A percentile compares a stretch with the other conserved stretches of the same genome.
phyloP scores from a whole-genome alignment of 495 filamentous ascomycete genomes.

The Ramalina peruviana region DNA sequence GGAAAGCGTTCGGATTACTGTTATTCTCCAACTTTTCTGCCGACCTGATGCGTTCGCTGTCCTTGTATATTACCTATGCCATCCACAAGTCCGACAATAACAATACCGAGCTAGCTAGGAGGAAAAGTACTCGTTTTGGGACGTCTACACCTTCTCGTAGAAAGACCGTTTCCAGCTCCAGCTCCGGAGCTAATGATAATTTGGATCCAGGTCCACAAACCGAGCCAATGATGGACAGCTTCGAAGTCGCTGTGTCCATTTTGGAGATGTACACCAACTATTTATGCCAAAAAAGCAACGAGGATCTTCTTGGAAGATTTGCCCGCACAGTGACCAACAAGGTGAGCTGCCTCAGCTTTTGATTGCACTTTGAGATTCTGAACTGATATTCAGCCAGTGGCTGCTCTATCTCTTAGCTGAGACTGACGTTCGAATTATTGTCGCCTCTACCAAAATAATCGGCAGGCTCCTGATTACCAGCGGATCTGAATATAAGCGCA shows the following conservation, averaged over 20 bases:
- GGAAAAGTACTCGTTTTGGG: conserved; percentile 35
- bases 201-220: not conserved
- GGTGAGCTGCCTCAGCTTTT: conserved; percentile 31
- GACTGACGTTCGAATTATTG: conserved; percentile 67
- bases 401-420: conserved; percentile 86
- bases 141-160: conserved; percentile 16
- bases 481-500: conserved; percentile 63
- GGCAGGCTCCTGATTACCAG: conserved; percentile 72
- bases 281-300: conserved; percentile 58
- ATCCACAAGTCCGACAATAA: conserved; percentile 44
- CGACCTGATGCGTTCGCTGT: conserved; percentile 73
- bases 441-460: conserved; percentile 71
- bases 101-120: conserved; percentile 13
- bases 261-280: conserved; percentile 71
- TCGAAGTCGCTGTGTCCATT: conserved; percentile 50
- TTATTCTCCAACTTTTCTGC: conserved; percentile 65
- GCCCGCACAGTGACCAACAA: conserved; percentile 92
- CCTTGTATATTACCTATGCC: conserved; percentile 85
- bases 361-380: conserved; percentile 8
- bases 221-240: not conserved
- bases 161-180: conserved; percentile 21
- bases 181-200: not conserved
- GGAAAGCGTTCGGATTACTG: conserved; percentile 60
- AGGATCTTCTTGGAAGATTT: conserved; percentile 63
- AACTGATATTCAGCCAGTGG: conserved; percentile 48